phyloP scores from a whole-genome alignment of 805 yeast genomes.

The Myxozyma vanderwaltii region DNA sequence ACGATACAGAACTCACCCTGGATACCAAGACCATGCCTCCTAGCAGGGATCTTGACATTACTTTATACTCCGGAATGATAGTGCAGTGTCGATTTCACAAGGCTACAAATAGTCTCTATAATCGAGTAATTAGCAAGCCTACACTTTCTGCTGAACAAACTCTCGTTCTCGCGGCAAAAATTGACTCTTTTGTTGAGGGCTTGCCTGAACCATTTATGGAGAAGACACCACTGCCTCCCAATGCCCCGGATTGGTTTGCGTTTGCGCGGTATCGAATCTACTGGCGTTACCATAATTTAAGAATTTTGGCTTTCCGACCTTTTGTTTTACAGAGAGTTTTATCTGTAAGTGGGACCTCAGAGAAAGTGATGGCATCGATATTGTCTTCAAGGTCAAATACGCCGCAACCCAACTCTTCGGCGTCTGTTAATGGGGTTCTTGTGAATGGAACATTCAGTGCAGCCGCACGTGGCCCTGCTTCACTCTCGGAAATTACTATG shows the following conservation, averaged over 20 bases:
- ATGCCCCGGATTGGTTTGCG: constrained; percentile 55
- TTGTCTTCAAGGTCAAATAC: constrained; percentile 1
- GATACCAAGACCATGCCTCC: constrained; percentile 36
- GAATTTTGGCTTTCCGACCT: constrained; percentile 57
- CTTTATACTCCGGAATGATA: constrained; percentile 60
- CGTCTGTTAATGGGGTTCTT: neutral
- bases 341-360: constrained; percentile 34
- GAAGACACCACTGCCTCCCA: constrained; percentile 42
- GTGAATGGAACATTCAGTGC: neutral
- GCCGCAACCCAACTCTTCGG: neutral
- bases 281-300: constrained; percentile 63
- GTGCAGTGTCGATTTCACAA: constrained; percentile 56
- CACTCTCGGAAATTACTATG: neutral
- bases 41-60: constrained; percentile 45
- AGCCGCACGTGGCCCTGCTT: neutral
- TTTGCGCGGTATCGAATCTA: constrained; percentile 55
- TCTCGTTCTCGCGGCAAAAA: constrained; percentile 49
- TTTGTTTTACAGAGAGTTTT: constrained; percentile 57
- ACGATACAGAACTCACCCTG: constrained; percentile 47
- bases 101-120: constrained; percentile 53
- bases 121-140: constrained; percentile 51
- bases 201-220: constrained; percentile 55
- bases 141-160: constrained; percentile 54
- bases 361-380: constrained; percentile 10
- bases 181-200: constrained; percentile 47